These are phyloP conservation scores for Phytophthora hibernalis DNA, from an alignment of 352 stramenopile genomes.

Conservation along the genomic window DNA sequence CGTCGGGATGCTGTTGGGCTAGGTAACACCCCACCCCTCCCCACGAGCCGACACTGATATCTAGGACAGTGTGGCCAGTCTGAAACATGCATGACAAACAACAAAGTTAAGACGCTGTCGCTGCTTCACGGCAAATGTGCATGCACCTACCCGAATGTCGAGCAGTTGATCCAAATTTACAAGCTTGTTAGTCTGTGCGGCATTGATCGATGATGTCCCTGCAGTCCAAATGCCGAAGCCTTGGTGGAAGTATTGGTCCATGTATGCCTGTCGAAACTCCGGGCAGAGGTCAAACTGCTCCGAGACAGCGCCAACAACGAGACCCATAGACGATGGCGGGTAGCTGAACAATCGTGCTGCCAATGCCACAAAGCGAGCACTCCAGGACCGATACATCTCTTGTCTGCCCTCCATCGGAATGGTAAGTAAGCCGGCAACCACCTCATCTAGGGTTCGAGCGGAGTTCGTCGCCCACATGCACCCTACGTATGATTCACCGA, in stretches of 20 bases:
- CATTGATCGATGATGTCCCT: conserved; percentile 55
- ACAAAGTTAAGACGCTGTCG: not conserved
- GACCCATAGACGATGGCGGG: conserved; percentile 65
- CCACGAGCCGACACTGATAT: conserved; percentile 86
- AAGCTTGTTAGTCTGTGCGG: conserved; percentile 77
- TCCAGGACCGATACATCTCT: conserved; percentile 90
- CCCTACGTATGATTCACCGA: conserved; percentile 84
- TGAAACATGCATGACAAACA: conserved; percentile 28
- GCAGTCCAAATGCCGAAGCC: conserved; percentile 79
- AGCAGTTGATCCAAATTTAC: conserved; percentile 68
- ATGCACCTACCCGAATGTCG: conserved; percentile 53
- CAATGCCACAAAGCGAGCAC: conserved; percentile 73
- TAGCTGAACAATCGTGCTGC: conserved; percentile 84
- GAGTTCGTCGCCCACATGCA: conserved; percentile 74
- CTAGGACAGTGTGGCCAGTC: conserved; percentile 70
- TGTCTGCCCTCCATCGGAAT: conserved; percentile 83
- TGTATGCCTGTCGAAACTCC: conserved; percentile 73
- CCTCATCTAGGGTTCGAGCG: conserved; percentile 64
- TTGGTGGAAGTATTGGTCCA: conserved; percentile 81
- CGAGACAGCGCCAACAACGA: conserved; percentile 70
- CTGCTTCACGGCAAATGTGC: conserved; percentile 3
- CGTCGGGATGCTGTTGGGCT: conserved; percentile 52
- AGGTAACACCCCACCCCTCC: conserved; percentile 82
- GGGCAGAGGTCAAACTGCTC: conserved; percentile 83
- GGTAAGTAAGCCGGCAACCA: conserved; percentile 78